Evolutionary conservation across 1,139 yeast genomes (phyloP).

Genomic region (Pichia sp.): DNA sequence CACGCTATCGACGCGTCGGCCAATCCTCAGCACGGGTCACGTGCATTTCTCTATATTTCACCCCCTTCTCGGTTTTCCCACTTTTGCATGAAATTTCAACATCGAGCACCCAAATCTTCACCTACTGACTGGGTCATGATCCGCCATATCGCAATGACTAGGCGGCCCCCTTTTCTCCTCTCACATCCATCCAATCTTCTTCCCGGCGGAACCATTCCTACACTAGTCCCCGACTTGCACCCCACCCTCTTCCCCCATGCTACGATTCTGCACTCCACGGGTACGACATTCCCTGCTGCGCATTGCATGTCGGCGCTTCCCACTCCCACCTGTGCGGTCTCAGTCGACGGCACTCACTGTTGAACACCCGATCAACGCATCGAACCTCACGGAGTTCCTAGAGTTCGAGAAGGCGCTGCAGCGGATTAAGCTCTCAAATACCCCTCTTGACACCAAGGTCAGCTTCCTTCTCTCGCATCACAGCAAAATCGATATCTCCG

Average conservation of each 20-base stretch:
- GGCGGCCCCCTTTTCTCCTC: neutral
- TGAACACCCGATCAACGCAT: neutral
- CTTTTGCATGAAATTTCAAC: neutral
- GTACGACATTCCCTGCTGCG: neutral
- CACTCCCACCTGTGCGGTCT: neutral
- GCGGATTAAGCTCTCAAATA: neutral
- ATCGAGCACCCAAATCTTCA: neutral
- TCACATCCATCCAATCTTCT: neutral
- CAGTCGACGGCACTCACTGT: neutral
- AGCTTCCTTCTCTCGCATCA: conserved; percentile 6
- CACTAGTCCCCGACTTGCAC: no score
- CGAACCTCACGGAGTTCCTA: neutral
- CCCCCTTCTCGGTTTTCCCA: neutral
- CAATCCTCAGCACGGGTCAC: neutral
- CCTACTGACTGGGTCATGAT: neutral
- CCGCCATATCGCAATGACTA: neutral
- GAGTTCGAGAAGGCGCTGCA: neutral
- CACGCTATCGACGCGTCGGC: neutral
- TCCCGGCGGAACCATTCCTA: no score
- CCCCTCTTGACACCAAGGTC: conserved; percentile 4
- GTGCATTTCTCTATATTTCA: neutral
- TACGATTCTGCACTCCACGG: neutral
- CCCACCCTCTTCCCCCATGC: neutral
- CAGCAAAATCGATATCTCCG: conserved; percentile 4
- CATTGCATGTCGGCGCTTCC: neutral